Evolutionary conservation across 2,329 filamentous ascomycete species (phyloP), one percentile per base, ranked within the genome.

Genomic region (Microdochium nivale): DNA sequence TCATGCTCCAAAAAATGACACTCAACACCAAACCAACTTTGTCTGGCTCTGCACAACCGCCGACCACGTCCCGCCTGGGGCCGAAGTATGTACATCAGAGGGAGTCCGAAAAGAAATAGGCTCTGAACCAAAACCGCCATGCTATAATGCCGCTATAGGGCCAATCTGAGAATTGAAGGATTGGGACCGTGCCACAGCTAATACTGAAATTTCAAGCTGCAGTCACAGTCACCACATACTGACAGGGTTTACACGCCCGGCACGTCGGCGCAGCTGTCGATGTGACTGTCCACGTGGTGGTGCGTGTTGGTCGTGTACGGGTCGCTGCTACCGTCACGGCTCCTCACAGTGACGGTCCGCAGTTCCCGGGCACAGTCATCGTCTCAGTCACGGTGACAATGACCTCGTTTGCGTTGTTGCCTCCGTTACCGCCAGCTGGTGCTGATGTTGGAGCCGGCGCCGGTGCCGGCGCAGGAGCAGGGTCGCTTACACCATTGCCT

Each of bases 311-410:
- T 23, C 13, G 40, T 23, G 40, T 44, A 3, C 40, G n/a, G 40
- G 40, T 44, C 19, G 21, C 16, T 23, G 40, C 14, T 13, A 21
- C 19, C 40, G 40, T 44, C 40, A 44, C n/a, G 23, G 40, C 53
- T 53, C 54, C 53, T 59, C 58, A 61, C 50, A 59, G 53, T 53
- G 57, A 53, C 53, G 55, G 55, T 40, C 56, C 53, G 48, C 64
- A 65, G 11, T 52, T 48, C 35, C 55, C 63, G n/a, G 51, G 24
- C 14, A 64, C 58, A 13, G 62, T 63, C 43, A 58, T 51, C 13
- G 64, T 66, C 27, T 65, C 54, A n/a, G 60, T 63, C n/a, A 64
- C 51, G 8, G 57, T 58, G 1, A 60, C 55, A 30, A 53, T 37
- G 23, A 54, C 49, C 30, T 56, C 49, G 48, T 47, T 56, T 21